Base-by-base conservation (phyloP, 805 yeast genomes). In the Allodekkera sacchari region DNA sequence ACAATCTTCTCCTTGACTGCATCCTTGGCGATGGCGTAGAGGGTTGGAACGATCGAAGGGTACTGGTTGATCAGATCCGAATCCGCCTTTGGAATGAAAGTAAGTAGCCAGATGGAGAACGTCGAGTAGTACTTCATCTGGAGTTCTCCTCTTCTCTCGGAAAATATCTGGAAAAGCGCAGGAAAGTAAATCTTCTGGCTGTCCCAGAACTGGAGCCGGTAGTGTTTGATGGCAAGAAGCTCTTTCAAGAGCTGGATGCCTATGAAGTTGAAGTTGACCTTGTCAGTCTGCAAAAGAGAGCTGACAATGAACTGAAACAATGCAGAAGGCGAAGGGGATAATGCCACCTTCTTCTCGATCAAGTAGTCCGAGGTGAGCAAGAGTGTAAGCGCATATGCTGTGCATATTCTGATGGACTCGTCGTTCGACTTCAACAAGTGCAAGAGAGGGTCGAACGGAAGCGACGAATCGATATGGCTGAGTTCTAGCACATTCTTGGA, bases 1-100 rank as follows among this genome's bases (percentile, higher is more conserved):
- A 85, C 82, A 34, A 92, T 75, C 63, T 92, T 92, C 59, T 88
- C 94, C 63, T 92, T 92, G 43, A 89, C 83, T 2, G 96, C 83
- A 36, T 75, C 74, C 51, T 81, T 83, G 18, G 87, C 74, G 29
- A 83, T 65, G 24, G 58, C 57, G 39, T 71, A 65, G 59, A 68
- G 66, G 55, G 50, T 64, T 29, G 63, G 77, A 34, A 71, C 69
- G 50, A 70, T 58, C 39, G 61, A 71, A n/a, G 64, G 73, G 59
- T 61, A 83, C 43, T 59, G 67, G 47, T 59, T 60, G 37, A 64
- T 70, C 44, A 69, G 63, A 39, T 55, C 67, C 18, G 32, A 11
- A 36, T 77, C 68, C 24, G 75, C 65, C 28, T 52, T 42, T n/a
- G 56, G 55, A 53, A 74, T 79, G 61, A 89, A 92, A 4, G 95